phyloP scores from a whole-genome alignment of 768 basidiomycete genomes.

The Boletus rubropictus region DNA sequence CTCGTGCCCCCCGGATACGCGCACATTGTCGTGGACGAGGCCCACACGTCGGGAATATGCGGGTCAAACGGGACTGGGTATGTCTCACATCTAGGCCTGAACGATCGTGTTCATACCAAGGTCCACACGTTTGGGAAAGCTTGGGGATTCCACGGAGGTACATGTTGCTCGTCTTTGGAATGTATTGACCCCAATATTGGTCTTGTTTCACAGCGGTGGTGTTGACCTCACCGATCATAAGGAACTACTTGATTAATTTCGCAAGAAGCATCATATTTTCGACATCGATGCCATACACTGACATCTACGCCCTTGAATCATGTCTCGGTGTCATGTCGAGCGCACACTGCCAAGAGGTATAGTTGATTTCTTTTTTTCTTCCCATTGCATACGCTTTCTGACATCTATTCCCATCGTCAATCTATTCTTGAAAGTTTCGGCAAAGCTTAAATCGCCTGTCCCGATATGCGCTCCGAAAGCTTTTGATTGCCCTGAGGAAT shows the following conservation, averaged over 20 bases:
- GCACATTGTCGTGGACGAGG: constrained; percentile 52
- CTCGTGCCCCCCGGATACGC: constrained; percentile 33
- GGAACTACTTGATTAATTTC: constrained; percentile 20
- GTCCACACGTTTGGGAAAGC: constrained; percentile 52
- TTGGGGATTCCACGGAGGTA: constrained; percentile 22
- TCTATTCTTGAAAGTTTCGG: constrained; percentile 12
- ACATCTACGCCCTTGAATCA: constrained; percentile 31
- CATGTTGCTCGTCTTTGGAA: background rate
- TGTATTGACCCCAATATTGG: background rate
- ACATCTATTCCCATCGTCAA: background rate
- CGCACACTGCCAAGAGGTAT: constrained; percentile 18
- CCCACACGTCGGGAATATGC: constrained; percentile 52
- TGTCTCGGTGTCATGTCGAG: constrained; percentile 32
- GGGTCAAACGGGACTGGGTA: constrained; percentile 43
- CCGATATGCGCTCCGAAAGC: constrained; percentile 11
- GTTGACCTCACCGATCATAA: constrained; percentile 14
- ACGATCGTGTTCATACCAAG: constrained; percentile 38
- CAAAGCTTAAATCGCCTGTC: constrained; percentile 4
- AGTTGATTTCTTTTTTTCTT: background rate
- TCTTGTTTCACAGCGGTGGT: constrained; percentile 11
- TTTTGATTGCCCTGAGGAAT: constrained; percentile 1
- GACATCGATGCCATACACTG: constrained; percentile 19
- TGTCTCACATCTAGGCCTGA: constrained; percentile 38
- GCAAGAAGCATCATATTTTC: constrained; percentile 17
- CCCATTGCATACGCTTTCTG: background rate